Base-by-base conservation (phyloP, 805 yeast genomes). In the Kazachstania martiniae region DNA sequence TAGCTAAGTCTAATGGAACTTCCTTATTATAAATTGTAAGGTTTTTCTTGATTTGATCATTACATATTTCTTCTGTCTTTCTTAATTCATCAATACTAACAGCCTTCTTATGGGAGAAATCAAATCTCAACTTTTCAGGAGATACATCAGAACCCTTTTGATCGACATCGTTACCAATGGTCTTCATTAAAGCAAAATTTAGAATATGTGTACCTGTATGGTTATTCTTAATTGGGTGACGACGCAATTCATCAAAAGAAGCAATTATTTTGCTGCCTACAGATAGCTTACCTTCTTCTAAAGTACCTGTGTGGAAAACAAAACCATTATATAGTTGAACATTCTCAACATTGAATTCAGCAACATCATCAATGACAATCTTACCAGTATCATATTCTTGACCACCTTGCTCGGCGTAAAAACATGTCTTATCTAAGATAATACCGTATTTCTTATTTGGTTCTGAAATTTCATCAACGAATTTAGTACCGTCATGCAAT, bases 331-430 rank as follows among this genome's bases (percentile, higher is more conserved):
- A 91, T 27, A 68, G 66, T 65, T 91, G 98, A 31, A 86, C 96
- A 53, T 91, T 86, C 42, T 77, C 79, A 38, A 91, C 97, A 37
- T 74, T 76, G 61, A 91, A 89, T 58, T 89, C 95, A 35, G 87
- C 68, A 45, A 62, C 62, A 28, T 93, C 95, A 53, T 87, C 96
- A 49, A 85, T 75, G 32, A 85, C 87, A 43, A 91, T 69, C 59
- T 74, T 80, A 62, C 99, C 99, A 27, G 93, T 81, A 58, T 91
- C 99, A 53, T 70, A 80, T 61, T 86, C 96, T 68, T 91, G 99
- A 53, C 99, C 99, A 74, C 99, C 99, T 62, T 84, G 93, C 65
- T 91, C 99, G 31, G 98, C 97, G 54, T 91, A 91, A 62, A 91
- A 85, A 58, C 93, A 91, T 17, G 97, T 84, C 58, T 74, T 80